These are phyloP conservation scores for Nicotiana tomentosiformis DNA, from an alignment of 257 asterid species.

Conservation along the genomic window DNA sequence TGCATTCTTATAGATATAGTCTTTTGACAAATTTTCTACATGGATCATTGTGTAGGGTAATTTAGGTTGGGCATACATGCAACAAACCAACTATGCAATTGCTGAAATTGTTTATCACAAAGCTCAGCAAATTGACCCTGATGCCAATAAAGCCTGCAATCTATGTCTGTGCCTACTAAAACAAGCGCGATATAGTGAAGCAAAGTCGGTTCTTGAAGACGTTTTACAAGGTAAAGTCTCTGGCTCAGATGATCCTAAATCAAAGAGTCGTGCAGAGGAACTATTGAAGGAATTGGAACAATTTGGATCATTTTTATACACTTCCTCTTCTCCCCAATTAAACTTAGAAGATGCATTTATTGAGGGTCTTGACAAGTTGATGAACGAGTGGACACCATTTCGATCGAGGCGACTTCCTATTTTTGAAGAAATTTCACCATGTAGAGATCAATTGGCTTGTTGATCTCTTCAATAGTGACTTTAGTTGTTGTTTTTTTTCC, in stretches of 20 bases:
- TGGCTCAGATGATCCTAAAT: slow-evolving; percentile 59
- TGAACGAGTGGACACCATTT: slow-evolving; percentile 52
- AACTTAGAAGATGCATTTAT: slow-evolving; percentile 51
- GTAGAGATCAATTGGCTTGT: slow-evolving; percentile 83
- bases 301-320: slow-evolving; percentile 12
- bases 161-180: slow-evolving; percentile 56
- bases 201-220: slow-evolving; percentile 54
- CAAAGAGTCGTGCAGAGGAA: slow-evolving; percentile 45
- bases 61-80: slow-evolving; percentile 96
- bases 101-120: slow-evolving; percentile 69
- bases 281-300: slow-evolving; percentile 47
- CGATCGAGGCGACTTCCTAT: slow-evolving; percentile 82
- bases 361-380: slow-evolving; percentile 66
- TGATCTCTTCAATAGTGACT: slow-evolving; percentile 26
- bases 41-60: slow-evolving; percentile 53
- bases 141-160: slow-evolving; percentile 83
- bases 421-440: slow-evolving; percentile 74
- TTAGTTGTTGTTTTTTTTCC: background rate
- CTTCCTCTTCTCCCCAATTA: slow-evolving; percentile 15
- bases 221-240: slow-evolving; percentile 38
- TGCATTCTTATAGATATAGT: background rate
- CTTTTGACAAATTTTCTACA: background rate
- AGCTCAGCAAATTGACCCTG: slow-evolving; percentile 74
- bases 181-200: slow-evolving; percentile 56
- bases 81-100: slow-evolving; percentile 50